Percentiles rank a stretch among this genome's conserved stretches.
Evolutionary conservation across 2,329 filamentous ascomycete genomes (phyloP).

Genomic region (Geosmithia putterillii): DNA sequence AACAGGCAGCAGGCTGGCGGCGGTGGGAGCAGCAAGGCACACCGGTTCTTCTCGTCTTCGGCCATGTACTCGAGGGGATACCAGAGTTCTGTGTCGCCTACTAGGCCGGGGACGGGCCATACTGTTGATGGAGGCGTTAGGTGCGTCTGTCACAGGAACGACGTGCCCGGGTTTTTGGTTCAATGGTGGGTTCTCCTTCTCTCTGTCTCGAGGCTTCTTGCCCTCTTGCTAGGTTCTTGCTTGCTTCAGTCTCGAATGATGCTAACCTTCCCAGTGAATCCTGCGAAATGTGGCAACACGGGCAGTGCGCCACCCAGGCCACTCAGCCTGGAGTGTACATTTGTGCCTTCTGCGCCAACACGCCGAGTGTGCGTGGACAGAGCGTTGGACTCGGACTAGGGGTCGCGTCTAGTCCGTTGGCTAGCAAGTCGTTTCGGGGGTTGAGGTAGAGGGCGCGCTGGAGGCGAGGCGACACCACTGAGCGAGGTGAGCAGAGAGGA

Average conservation of each 20-base stretch:
- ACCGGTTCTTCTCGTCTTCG: neutral
- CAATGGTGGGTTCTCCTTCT: slow-evolving; percentile 35
- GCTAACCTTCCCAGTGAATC: slow-evolving; percentile 34
- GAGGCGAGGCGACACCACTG: too few relatives aligned
- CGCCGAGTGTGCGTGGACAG: slow-evolving; percentile 36
- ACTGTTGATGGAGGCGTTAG: slow-evolving; percentile 29
- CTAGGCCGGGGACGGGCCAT: slow-evolving; percentile 14
- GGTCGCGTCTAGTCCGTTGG: slow-evolving; percentile 22
- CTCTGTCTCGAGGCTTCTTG: too few relatives aligned
- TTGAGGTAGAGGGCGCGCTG: too few relatives aligned
- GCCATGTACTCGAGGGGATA: neutral
- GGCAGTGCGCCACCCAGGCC: slow-evolving; percentile 45
- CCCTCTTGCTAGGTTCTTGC: too few relatives aligned
- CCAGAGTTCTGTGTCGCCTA: slow-evolving; percentile 34
- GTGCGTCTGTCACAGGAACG: slow-evolving; percentile 42
- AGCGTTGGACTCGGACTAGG: slow-evolving; percentile 18
- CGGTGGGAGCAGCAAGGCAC: neutral
- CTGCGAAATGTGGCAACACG: slow-evolving; percentile 54
- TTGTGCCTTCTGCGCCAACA: slow-evolving; percentile 50
- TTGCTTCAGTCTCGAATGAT: too few relatives aligned
- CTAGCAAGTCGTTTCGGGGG: slow-evolving; percentile 30
- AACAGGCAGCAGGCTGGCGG: slow-evolving; percentile 21
- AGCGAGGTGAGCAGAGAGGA: too few relatives aligned
- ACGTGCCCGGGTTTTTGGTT: slow-evolving; percentile 44
- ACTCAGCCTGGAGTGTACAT: slow-evolving; percentile 50